Conservation (phyloP, 352 stramenopile species). For the Globisporangium iwayamae region DNA sequence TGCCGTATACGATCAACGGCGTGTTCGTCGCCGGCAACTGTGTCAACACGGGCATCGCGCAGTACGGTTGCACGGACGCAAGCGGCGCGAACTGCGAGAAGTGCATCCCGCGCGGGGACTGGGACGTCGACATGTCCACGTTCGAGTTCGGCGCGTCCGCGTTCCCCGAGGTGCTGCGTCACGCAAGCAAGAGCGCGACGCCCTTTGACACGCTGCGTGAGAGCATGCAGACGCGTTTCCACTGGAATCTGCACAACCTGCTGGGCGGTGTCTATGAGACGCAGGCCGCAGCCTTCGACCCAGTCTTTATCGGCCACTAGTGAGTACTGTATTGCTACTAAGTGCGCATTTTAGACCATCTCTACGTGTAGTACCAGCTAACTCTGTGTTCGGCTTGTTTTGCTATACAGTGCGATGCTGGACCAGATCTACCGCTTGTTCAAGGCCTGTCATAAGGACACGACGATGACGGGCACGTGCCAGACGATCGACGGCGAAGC, state of each 20-base stretch:
- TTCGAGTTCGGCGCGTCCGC: slow-evolving; percentile 63
- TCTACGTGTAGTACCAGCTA: background rate
- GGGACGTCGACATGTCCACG: slow-evolving; percentile 54
- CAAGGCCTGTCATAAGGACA: slow-evolving; percentile 47
- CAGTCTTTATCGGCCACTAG: slow-evolving; percentile 40
- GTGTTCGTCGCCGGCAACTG: slow-evolving; percentile 49
- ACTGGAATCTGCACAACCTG: slow-evolving; percentile 40
- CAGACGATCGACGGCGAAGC: slow-evolving; percentile 17
- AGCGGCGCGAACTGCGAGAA: slow-evolving; percentile 41
- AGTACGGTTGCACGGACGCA: slow-evolving; percentile 33
- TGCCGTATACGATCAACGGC: slow-evolving; percentile 23
- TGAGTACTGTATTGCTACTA: slow-evolving; percentile 14
- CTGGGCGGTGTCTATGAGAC: slow-evolving; percentile 36
- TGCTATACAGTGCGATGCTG: slow-evolving; percentile 31
- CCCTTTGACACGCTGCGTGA: slow-evolving; percentile 31
- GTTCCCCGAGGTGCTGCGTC: slow-evolving; percentile 55
- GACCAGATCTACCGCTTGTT: slow-evolving; percentile 66
- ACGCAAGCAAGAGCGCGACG: slow-evolving; percentile 28
- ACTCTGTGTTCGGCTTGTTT: slow-evolving; percentile 1
- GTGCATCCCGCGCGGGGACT: slow-evolving; percentile 63
- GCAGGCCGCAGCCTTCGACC: slow-evolving; percentile 30
- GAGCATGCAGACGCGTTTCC: slow-evolving; percentile 33
- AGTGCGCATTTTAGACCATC: background rate
- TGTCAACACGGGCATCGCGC: slow-evolving; percentile 45
- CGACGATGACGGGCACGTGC: slow-evolving; percentile 29